These are phyloP conservation scores for Diversispora epigaea DNA, from an alignment of 192 early-diverging fungal genomes.

Conservation along the genomic window DNA sequence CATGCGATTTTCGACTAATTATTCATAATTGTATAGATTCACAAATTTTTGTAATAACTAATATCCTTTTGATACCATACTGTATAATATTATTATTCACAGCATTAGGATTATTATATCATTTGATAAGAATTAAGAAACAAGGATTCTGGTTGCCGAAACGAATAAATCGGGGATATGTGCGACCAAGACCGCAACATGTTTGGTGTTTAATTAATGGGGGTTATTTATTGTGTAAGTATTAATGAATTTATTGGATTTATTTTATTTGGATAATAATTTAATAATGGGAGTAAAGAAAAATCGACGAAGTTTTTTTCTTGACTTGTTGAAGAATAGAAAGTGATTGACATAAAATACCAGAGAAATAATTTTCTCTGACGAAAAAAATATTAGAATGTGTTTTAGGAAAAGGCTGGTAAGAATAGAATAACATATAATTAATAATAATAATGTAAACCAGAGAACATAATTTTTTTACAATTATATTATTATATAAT, in stretches of 20 bases:
- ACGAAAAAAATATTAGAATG: too few relatives aligned
- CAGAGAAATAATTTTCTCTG: too few relatives aligned
- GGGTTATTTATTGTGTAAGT: too few relatives aligned
- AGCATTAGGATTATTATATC: background rate
- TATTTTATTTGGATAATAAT: slow-evolving; percentile 11
- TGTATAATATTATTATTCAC: background rate
- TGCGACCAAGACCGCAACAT: slow-evolving; percentile 5
- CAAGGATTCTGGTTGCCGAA: background rate
- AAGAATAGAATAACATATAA: too few relatives aligned
- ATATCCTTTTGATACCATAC: background rate
- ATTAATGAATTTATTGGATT: background rate
- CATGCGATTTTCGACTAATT: slow-evolving; percentile 9
- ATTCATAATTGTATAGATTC: slow-evolving; percentile 1
- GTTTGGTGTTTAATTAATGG: background rate
- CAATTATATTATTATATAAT: too few relatives aligned
- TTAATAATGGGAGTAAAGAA: too few relatives aligned
- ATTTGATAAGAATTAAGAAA: background rate
- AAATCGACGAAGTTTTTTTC: background rate
- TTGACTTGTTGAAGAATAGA: background rate
- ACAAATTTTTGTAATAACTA: background rate
- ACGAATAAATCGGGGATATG: background rate
- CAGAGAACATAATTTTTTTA: too few relatives aligned
- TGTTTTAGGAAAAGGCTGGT: too few relatives aligned
- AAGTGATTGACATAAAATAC: too few relatives aligned
- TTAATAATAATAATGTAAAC: too few relatives aligned